Base-by-base conservation (phyloP, 768 basidiomycete genomes). In the Mycena vulgaris region DNA sequence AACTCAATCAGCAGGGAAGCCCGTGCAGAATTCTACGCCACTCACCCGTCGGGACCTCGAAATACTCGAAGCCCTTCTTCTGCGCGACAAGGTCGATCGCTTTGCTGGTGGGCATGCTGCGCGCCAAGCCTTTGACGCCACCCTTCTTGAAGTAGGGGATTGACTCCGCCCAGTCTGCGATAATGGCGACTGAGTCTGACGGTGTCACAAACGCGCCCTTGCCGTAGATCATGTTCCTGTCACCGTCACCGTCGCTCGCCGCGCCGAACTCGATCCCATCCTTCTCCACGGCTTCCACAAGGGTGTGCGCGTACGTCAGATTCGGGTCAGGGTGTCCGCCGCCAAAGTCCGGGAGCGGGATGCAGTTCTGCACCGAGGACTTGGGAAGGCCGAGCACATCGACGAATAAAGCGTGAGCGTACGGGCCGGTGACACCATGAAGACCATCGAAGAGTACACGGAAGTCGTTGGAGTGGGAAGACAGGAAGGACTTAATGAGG, bases 171-270 rank as follows among this genome's bases (percentile, higher is more conserved):
- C 95, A 98, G 81, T 99, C 92, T 35, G 98, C 98, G 77, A 99
- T 99, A 85, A 99, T 96, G 30, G 98, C 98, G 68, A 99, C 97
- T 11, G 95, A 97, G 82, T 99, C 98, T 10, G 93, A 94, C 19
- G 98, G 98, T 14, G 97, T 99, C 71, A 99, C 98, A 80, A 99
- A 99, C 51, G 98, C 98, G 70, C 94, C 93, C 80, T 94, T 93
- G 75, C 98, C 98, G 81, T 99, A 99, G 78, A 99, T 99, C 98
- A 99, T 99, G 87, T 99, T 99, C 72, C 98, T 85, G 81, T 99
- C 98, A 45, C 98, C 97, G 75, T 99, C 98, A 31, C 98, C 98
- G 78, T 99, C 98, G 70, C 92, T 94, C 10, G 98, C 98, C 35
- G 98, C 98, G 63, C 98, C 98, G 75, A 99, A 99, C 49, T 89